Base-by-base conservation (phyloP, 1,284 basidiomycete genomes). In the Sanghuangporus baumii region DNA sequence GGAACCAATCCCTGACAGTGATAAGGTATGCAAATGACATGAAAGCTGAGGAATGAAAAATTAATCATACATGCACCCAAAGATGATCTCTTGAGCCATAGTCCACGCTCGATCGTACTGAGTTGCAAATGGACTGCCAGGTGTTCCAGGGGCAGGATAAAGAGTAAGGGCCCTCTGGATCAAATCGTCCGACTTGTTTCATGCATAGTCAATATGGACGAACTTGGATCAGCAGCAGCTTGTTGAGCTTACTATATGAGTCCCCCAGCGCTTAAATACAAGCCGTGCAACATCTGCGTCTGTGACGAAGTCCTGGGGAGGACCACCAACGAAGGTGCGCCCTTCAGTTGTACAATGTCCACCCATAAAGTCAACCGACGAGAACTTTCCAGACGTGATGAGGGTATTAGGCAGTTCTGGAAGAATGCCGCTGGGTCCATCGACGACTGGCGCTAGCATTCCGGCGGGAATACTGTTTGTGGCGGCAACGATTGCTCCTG, bases 281-380 rank as follows among this genome's bases (percentile, higher is more conserved):
- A 73, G 66, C 18, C 67, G 66, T 16, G 74, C 71, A 12, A 79
- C 70, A 65, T 81, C 77, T 5, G 74, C 75, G 12, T 78, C 77
- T 1, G 74, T 78, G 2, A 73, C 66, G 51, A 79, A 76, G 9
- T 76, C 72, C 5, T 69, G 67, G 0, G 78, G 78, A 23, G 68
- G 71, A 12, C 77, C 78, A 38, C 71, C 73, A 1, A 73, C 76
- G 62, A 80, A 80, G 2, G 76, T 77, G 38, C 68, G 60, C 7
- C 78, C 78, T 57, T 80, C 78, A 16, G 77, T 76, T 0, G 77
- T 76, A 63, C 77, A 79, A 64, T 80, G 79, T 1, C 79, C 79
- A 23, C 75, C 79, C 6, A 77, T 69, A 63, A 77, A 76, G 6
- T 79, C 76, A 1, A 80, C 76, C 2, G 68, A 64, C 56, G 60